phyloP scores from a whole-genome alignment of 192 early-diverging fungal genomes.

The Physocladia obscura region DNA sequence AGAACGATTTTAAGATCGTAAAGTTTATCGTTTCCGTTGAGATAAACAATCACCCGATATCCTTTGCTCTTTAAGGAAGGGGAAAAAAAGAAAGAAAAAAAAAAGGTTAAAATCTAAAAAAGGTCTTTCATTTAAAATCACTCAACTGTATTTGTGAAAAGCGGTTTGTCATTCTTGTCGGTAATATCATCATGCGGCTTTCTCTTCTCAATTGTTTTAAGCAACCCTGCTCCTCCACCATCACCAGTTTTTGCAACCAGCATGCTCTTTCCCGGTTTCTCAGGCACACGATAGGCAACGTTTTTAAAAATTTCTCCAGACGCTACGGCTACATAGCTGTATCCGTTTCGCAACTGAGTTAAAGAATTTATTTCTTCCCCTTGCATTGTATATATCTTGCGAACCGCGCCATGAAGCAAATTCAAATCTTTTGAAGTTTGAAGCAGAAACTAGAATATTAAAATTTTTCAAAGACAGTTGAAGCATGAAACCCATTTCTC shows the following conservation, averaged over 20 bases:
- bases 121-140: neutral
- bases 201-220: slow-evolving; percentile 1
- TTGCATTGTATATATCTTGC: slow-evolving; percentile 45
- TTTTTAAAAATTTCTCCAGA: slow-evolving; percentile 45
- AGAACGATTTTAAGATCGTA: slow-evolving; percentile 42
- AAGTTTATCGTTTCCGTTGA: slow-evolving; percentile 41
- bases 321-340: slow-evolving; percentile 43
- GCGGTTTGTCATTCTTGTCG: slow-evolving; percentile 31
- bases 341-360: slow-evolving; percentile 39
- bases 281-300: slow-evolving; percentile 35
- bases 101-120: neutral
- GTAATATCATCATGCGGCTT: neutral
- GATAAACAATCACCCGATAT: slow-evolving; percentile 47
- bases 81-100: neutral
- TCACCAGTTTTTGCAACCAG: slow-evolving; percentile 1
- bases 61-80: slow-evolving; percentile 48
- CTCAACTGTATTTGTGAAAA: slow-evolving; percentile 44
- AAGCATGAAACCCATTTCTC: too few species aligned
- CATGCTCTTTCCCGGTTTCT: slow-evolving; percentile 12
- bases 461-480: too few species aligned
- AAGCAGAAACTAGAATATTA: slow-evolving; percentile 52
- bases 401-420: slow-evolving; percentile 46
- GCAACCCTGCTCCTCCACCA: neutral
- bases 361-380: slow-evolving; percentile 36
- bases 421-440: slow-evolving; percentile 39